A percentile compares a stretch with the other conserved stretches of the same genome.
phyloP scores from a whole-genome alignment of 352 stramenopile genomes.

The Phytophthora quininea region DNA sequence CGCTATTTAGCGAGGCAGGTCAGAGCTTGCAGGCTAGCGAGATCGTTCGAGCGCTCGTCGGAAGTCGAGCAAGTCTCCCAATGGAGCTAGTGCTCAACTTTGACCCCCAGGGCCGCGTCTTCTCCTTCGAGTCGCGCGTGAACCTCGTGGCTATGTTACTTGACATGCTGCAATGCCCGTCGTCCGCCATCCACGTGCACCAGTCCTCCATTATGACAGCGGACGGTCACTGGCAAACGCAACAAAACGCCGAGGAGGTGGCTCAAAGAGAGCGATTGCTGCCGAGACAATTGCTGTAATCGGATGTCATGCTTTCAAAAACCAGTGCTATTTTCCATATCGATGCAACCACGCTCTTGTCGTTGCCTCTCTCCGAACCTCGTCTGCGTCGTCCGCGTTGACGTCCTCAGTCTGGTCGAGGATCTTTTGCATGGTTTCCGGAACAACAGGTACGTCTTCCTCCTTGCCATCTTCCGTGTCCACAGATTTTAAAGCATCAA shows the following conservation, averaged over 20 bases:
- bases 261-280: slow-evolving; percentile 19
- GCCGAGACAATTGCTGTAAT: slow-evolving; percentile 31
- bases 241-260: slow-evolving; percentile 20
- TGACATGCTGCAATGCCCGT: slow-evolving; percentile 39
- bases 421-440: slow-evolving; percentile 14
- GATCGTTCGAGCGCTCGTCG: slow-evolving; percentile 35
- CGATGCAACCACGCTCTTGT: slow-evolving; percentile 24
- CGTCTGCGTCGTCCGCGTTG: background rate
- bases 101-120: slow-evolving; percentile 75
- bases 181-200: slow-evolving; percentile 36
- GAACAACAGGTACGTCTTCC: background rate
- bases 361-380: slow-evolving; percentile 8
- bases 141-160: slow-evolving; percentile 53
- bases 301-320: no score
- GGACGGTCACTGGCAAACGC: slow-evolving; percentile 46
- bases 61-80: slow-evolving; percentile 32
- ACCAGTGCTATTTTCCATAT: no score
- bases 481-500: background rate
- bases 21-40: slow-evolving; percentile 21
- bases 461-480: background rate
- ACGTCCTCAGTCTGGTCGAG: slow-evolving; percentile 23
- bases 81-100: slow-evolving; percentile 71
- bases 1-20: slow-evolving; percentile 38
- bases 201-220: slow-evolving; percentile 41
- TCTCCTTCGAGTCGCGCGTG: slow-evolving; percentile 74